Evolutionary conservation across 805 yeast genomes (phyloP), one percentile per base, ranked within the genome.

Genomic region (Lipomyces oligophaga): DNA sequence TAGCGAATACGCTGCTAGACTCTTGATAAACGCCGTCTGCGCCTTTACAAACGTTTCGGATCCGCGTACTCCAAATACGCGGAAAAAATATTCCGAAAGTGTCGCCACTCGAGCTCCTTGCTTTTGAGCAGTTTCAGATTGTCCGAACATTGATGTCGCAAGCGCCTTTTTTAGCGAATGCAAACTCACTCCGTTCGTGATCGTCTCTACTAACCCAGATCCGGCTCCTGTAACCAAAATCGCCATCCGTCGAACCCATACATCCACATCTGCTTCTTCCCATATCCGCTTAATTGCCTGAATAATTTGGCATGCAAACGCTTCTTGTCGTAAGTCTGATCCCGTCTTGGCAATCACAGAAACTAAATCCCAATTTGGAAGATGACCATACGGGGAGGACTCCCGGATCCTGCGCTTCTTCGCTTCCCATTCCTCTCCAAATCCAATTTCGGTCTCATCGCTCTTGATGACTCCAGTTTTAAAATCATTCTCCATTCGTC

Each of bases 301-400:
- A 41, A 93, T 90, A 35, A 93, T 65, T 64, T 93, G 98, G 54
- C 96, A 88, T 0, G 98, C 98, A 72, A 93, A 88, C 0, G 98
- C 96, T 65, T 93, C 98, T 63, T 93, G 98, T 20, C 96, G 84
- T 41, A 93, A 66, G 67, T 93, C 98, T 60, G 85, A 90, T 28
- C 98, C 98, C 25, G 95, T 90, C 62, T 93, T 93, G 10, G 94
- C 96, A 62, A 93, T 93, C 2, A 90, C 96, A 0, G 97, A 89
- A 56, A 90, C 87, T 32, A 93, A 65, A 53, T 93, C 97, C 98
- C 98, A 93, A 63, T 87, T 85, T 21, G 83, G 85, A 26, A 84
- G 65, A 61, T 88, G 93, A 0, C 98, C 98, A 61, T 72, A 88
- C 6, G 79, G 77, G 41, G 95, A 85, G 13, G 83, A 74, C 41